Conservation (phyloP, 1,284 basidiomycete species). For the Microbotryum silenes-acaulis region DNA sequence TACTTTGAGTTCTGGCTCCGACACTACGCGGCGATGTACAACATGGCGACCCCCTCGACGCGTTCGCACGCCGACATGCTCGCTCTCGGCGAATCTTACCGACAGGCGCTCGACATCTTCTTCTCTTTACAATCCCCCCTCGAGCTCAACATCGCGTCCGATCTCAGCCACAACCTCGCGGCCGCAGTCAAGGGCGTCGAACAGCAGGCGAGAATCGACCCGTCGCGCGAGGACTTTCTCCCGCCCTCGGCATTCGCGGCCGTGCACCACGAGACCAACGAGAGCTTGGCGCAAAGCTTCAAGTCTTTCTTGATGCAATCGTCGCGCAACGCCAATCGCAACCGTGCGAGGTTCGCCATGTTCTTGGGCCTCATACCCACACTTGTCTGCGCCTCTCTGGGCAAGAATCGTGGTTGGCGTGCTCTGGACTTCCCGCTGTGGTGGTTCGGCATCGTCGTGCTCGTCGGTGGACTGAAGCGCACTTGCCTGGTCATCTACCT, state of each 20-base stretch:
- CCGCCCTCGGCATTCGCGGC: slow-evolving; percentile 21
- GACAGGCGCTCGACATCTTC: slow-evolving; percentile 21
- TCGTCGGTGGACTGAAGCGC: slow-evolving; percentile 17
- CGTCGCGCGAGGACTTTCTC: slow-evolving; percentile 13
- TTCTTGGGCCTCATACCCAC: slow-evolving; percentile 27
- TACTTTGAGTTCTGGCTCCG: slow-evolving; percentile 16
- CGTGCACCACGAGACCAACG: slow-evolving; percentile 14
- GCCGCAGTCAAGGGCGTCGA: slow-evolving; percentile 4
- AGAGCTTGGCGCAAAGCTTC: slow-evolving; percentile 25
- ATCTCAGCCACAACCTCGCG: slow-evolving; percentile 22
- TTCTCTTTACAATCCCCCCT: slow-evolving; percentile 20
- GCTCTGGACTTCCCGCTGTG: slow-evolving; percentile 20
- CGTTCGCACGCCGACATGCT: slow-evolving; percentile 11
- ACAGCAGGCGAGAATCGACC: not conserved
- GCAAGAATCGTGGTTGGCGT: slow-evolving; percentile 17
- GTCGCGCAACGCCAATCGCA: slow-evolving; percentile 25
- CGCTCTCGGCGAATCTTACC: slow-evolving; percentile 17
- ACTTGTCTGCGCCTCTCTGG: slow-evolving; percentile 18
- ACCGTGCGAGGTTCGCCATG: slow-evolving; percentile 24
- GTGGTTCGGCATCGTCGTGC: slow-evolving; percentile 20
- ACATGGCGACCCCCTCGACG: not conserved
- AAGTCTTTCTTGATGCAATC: slow-evolving; percentile 22
- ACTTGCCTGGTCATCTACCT: slow-evolving; percentile 25
- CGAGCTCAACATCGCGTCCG: slow-evolving; percentile 27
- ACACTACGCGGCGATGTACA: slow-evolving; percentile 19